These are phyloP conservation scores for Volvariella surrecta DNA, from an alignment of 1,284 basidiomycete species.

Conservation along the genomic window DNA sequence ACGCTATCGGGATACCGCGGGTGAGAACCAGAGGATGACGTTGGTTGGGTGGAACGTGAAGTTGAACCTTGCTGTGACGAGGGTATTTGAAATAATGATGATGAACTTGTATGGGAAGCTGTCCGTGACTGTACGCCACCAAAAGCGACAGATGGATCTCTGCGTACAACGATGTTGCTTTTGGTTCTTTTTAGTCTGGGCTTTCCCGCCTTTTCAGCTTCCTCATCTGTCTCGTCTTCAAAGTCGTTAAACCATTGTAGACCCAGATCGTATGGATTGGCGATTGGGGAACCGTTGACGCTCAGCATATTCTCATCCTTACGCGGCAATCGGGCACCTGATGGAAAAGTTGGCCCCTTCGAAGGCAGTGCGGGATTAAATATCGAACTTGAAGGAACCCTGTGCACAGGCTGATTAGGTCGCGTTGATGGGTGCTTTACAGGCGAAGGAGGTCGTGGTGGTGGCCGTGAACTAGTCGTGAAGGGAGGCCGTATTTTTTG, in stretches of 20 bases:
- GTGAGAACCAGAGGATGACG: constrained; percentile 23
- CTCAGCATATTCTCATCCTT: constrained; percentile 68
- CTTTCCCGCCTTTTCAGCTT: constrained; percentile 9
- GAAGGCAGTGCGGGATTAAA: constrained; percentile 61
- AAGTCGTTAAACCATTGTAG: constrained; percentile 35
- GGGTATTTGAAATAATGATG: constrained; percentile 22
- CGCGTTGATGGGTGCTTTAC: constrained; percentile 28
- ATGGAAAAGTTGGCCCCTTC: constrained; percentile 54
- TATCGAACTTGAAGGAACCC: constrained; percentile 56
- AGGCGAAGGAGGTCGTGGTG: constrained; percentile 41
- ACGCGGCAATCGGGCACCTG: constrained; percentile 39
- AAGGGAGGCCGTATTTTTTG: constrained; percentile 39
- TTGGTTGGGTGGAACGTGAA: constrained; percentile 25
- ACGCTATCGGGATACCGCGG: constrained; percentile 14
- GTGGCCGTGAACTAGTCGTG: constrained; percentile 23
- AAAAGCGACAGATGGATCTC: constrained; percentile 41
- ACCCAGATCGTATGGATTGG: constrained; percentile 60
- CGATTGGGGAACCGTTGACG: constrained; percentile 68
- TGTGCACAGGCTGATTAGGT: constrained; percentile 17
- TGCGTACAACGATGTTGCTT: constrained; percentile 55
- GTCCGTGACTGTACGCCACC: constrained; percentile 34
- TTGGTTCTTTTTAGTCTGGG: constrained; percentile 38
- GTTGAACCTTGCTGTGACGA: constrained; percentile 20
- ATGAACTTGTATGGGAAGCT: constrained; percentile 34
- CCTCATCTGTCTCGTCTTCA: constrained; percentile 15